Percentiles rank a stretch among this genome's conserved stretches.
These are phyloP conservation scores for Penicillium desertorum DNA, from an alignment of 495 filamentous ascomycete genomes.

Conservation along the genomic window DNA sequence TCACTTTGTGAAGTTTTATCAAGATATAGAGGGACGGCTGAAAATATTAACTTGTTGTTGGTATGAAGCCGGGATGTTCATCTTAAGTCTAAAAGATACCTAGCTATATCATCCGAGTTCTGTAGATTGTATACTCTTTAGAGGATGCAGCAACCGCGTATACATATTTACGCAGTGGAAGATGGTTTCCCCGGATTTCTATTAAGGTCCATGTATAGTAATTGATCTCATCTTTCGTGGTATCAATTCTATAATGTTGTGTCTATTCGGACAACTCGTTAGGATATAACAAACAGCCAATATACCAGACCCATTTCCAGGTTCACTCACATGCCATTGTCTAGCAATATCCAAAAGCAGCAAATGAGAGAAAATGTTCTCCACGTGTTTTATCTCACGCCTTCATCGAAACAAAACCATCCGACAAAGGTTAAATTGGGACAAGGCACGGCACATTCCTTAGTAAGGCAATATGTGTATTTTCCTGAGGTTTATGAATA, in stretches of 20 bases:
- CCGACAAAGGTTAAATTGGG: neutral
- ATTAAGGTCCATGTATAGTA: neutral
- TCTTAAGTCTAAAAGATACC: too few relatives aligned
- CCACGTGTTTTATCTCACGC: neutral
- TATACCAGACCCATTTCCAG: neutral
- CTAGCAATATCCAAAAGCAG: constrained; percentile 1
- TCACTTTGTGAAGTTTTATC: too few relatives aligned
- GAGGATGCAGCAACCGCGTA: too few relatives aligned
- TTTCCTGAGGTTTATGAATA: neutral
- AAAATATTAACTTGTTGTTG: too few relatives aligned
- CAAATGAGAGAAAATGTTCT: neutral
- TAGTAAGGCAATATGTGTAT: neutral
- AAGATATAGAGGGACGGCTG: too few relatives aligned
- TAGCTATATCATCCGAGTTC: too few relatives aligned
- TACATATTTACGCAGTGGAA: too few relatives aligned
- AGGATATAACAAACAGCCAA: neutral
- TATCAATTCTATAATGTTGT: neutral
- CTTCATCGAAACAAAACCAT: neutral
- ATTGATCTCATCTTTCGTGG: neutral
- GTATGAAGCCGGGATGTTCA: too few relatives aligned
- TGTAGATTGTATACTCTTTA: too few relatives aligned
- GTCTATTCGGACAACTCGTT: neutral
- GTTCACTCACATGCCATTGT: neutral
- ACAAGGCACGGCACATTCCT: neutral
- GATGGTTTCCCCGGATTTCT: neutral